phyloP scores from a whole-genome alignment of 768 basidiomycete genomes.

The Leccinum disarticulatum region DNA sequence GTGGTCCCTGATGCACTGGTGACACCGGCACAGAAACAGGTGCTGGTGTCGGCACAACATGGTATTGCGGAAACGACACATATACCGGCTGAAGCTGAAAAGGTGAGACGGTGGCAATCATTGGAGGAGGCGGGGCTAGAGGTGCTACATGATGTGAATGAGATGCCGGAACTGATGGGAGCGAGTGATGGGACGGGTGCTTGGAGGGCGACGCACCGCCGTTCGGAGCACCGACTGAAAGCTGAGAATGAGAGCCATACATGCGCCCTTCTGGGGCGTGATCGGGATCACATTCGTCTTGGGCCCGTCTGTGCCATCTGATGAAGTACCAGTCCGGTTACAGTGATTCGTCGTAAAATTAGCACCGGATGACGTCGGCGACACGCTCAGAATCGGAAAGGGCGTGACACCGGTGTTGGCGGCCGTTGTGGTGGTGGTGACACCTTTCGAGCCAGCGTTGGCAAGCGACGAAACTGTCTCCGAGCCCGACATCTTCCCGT shows the following conservation, averaged over 20 bases:
- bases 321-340: neutral
- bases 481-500: too few species aligned
- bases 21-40: neutral
- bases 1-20: neutral
- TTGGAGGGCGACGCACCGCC: constrained; percentile 6
- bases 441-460: too few species aligned
- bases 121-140: constrained; percentile 11
- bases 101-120: constrained; percentile 14
- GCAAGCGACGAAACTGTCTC: too few species aligned
- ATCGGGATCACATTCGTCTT: constrained; percentile 9
- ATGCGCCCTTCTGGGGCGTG: constrained; percentile 6
- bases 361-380: too few species aligned
- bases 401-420: too few species aligned
- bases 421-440: too few species aligned
- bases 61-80: constrained; percentile 24
- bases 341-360: neutral
- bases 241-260: constrained; percentile 5
- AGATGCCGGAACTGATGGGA: constrained; percentile 11
- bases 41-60: constrained; percentile 10
- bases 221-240: neutral
- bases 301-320: neutral
- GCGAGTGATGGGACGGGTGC: constrained; percentile 4
- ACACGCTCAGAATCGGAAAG: too few species aligned
- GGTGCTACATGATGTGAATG: constrained; percentile 3
- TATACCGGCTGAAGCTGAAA: constrained; percentile 21